Evolutionary conservation across 192 early-diverging fungal genomes (phyloP), one percentile per base, ranked within the genome.

Genomic region (Linnemannia schmuckeri): DNA sequence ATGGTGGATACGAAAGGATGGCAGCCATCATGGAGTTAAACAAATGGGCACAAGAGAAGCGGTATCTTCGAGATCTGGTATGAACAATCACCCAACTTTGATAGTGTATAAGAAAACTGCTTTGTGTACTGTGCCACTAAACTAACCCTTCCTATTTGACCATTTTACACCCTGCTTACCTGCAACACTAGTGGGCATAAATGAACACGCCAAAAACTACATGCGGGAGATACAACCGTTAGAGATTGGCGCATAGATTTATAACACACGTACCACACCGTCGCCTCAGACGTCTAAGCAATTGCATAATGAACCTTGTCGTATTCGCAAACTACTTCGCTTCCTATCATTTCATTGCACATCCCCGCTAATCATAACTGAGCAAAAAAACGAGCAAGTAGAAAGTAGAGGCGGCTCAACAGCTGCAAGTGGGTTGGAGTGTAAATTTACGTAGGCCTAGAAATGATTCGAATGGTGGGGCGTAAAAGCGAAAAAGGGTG

Each of bases 11-110:
- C n/a, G 88, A 90, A 18, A 88, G 77, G 30, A 49, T 84, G 4
- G 92, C 89, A n/a, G 93, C 93, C 0, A 89, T 92, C 49, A 88
- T 91, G 83, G 80, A 92, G 55, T 81, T 97, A 77, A 90, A 90
- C 46, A 89, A 89, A 30, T 95, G 94, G 95, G 89, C 90, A n/a
- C 74, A 88, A 33, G 89, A 93, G 57, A 93, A 91, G 69, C 89
- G 91, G 54, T 97, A 97, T 86, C 87, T 95, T 46, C 91, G 92
- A 44, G 93, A 94, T 85, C 81, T 94, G 83, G 89, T 90, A 88
- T 85, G 77, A 66, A 66, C 30, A 30, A 13, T 2, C 4, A 0
- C 8, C 18, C 6, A 24, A 41, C 70, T n/a, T 20, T 71, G 49
- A 20, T 52, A 20, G 49, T 18, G 20, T 22, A 18, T 22, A 18